Evolutionary conservation across 2,329 filamentous ascomycete species (phyloP), one percentile per base, ranked within the genome.

Genomic region (Calonectria crousiana): DNA sequence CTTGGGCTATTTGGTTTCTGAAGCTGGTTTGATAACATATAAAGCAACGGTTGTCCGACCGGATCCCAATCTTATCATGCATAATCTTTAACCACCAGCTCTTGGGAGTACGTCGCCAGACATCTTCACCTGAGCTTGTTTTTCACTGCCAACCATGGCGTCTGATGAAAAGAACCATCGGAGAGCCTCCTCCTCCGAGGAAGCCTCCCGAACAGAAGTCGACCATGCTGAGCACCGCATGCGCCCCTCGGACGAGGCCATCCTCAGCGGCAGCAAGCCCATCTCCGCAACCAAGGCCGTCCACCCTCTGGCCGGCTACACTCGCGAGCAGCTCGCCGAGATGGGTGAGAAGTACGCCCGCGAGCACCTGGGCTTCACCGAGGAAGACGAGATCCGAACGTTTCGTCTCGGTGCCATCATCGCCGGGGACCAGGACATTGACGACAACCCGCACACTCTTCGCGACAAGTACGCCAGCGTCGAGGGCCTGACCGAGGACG

Each of bases 351-450:
- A 87, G 6, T 94, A 93, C 81, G 92, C 90, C 30, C 83, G 86
- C 32, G 74, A 77, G 13, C 84, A 88, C 65, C 86, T 93, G 78
- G 88, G 88, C 32, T 84, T 92, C 69, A 88, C 87, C 6, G 87
- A 87, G 23, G 87, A 89, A 26, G 88, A 90, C 18, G 90, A 92
- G 78, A 83, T 92, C 38, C 87, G 90, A 14, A 90, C 89, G 6
- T 93, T 93, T 78, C 87, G 88, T 23, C 85, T 92, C 28, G 91
- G 91, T 8, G 91, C 91, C 58, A 86, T 91, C 70, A 86, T 92
- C 71, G 90, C 91, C 0, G 90, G 85, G 20, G 85, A 89, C 53
- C 85, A 89, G 52, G 87, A 87, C 30, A 65, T 66, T 28, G 76
- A 78, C 20, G 76, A 78, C 26, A 62, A 76, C 30, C 65, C 44